phyloP scores from a whole-genome alignment of 2,329 filamentous ascomycete genomes.

The Fusarium protoensiforme region DNA sequence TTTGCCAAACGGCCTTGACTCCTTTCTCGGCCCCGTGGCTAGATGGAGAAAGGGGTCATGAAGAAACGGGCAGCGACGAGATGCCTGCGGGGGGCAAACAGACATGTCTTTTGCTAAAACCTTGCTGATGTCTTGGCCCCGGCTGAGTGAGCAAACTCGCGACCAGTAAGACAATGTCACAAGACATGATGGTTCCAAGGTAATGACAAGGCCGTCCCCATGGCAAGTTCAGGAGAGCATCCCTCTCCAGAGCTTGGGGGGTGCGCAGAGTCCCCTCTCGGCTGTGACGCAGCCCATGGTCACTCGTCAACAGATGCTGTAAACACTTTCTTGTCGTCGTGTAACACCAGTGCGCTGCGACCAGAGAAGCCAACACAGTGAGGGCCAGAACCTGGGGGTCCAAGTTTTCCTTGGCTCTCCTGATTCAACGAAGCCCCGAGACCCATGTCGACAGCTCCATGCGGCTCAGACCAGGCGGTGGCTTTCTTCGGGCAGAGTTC shows the following conservation, averaged over 20 bases:
- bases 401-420: conserved; percentile 16
- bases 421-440: neutral
- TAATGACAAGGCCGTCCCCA: neutral
- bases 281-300: conserved; percentile 32
- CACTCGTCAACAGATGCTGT: conserved; percentile 32
- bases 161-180: conserved; percentile 34
- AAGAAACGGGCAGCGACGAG: conserved; percentile 10
- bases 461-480: conserved; percentile 3
- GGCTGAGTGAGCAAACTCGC: conserved; percentile 23
- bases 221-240: neutral
- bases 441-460: conserved; percentile 14
- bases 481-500: neutral
- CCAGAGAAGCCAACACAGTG: conserved; percentile 3
- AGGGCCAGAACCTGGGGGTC: neutral
- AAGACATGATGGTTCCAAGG: conserved; percentile 12
- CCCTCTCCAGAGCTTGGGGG: neutral
- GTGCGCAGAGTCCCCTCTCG: conserved; percentile 15
- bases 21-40: conserved; percentile 7
- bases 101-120: conserved; percentile 7
- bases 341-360: conserved; percentile 23
- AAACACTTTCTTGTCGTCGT: conserved; percentile 17
- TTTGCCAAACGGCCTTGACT: conserved; percentile 26
- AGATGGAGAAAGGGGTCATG: conserved; percentile 5
- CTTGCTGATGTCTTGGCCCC: neutral
- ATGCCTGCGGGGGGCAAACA: conserved; percentile 21